Conservation (phyloP, 2,329 filamentous ascomycete species). For the Colletotrichum sp. region DNA sequence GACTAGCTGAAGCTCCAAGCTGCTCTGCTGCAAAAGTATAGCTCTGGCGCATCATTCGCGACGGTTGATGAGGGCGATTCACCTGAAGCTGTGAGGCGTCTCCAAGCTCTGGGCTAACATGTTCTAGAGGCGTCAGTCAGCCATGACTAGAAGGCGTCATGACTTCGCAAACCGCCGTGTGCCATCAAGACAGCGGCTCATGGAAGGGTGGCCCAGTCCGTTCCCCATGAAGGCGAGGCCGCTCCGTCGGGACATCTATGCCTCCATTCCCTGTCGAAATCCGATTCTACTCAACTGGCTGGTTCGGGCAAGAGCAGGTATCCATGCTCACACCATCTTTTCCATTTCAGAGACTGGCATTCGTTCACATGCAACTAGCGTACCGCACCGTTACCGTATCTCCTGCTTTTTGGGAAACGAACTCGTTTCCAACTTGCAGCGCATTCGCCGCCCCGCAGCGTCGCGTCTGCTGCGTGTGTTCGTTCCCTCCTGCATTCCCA, state of each 20-base stretch:
- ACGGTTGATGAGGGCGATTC: background rate
- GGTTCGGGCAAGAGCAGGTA: background rate
- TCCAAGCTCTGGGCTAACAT: background rate
- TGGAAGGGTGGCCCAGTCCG: background rate
- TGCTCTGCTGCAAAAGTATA: background rate
- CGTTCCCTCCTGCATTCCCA: background rate
- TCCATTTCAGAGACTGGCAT: background rate
- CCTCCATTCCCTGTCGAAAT: conserved; percentile 7
- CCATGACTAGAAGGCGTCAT: background rate
- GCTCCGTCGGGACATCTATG: conserved; percentile 14
- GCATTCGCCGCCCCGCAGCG: background rate
- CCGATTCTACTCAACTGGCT: background rate
- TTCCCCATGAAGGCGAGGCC: background rate
- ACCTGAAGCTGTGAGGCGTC: background rate
- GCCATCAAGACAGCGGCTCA: background rate
- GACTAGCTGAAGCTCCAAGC: background rate
- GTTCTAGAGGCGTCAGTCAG: background rate
- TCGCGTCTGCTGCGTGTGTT: background rate
- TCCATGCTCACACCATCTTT: background rate
- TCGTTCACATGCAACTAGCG: conserved; percentile 14
- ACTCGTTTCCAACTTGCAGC: conserved; percentile 11
- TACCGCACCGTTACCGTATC: conserved; percentile 3
- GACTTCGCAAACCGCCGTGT: background rate
- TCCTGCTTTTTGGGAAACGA: conserved; percentile 2
- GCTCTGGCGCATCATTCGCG: background rate